Evolutionary conservation across 768 basidiomycete genomes (phyloP).

Genomic region (Lenzites betulinus): DNA sequence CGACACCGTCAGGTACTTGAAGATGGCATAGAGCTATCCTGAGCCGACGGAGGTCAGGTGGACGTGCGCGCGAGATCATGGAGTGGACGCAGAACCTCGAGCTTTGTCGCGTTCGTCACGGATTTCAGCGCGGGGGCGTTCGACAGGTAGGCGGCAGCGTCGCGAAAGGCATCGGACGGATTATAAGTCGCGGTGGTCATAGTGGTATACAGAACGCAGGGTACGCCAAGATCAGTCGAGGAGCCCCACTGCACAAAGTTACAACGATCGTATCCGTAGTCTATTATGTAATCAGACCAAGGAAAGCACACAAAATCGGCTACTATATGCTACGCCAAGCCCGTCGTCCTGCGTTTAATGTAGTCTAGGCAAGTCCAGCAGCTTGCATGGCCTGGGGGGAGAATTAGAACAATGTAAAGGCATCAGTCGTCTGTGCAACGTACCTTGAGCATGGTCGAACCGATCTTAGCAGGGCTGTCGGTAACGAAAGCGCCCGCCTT

Average conservation of each 20-base stretch:
- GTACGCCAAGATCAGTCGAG: not conserved
- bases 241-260: conserved; percentile 5
- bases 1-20: conserved; percentile 72
- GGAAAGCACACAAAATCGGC: not conserved
- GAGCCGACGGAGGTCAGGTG: conserved; percentile 9
- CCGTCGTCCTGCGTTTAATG: conserved; percentile 11
- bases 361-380: conserved; percentile 62
- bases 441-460: conserved; percentile 85
- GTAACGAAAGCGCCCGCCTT: conserved; percentile 93
- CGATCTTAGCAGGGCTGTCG: conserved; percentile 95
- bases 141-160: conserved; percentile 68
- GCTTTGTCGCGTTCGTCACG: conserved; percentile 63
- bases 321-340: not conserved
- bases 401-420: conserved; percentile 5
- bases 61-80: conserved; percentile 16
- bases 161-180: conserved; percentile 48
- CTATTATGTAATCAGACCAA: conserved; percentile 40
- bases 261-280: conserved; percentile 25
- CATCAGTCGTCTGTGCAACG: conserved; percentile 15
- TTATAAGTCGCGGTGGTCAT: conserved; percentile 27
- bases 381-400: conserved; percentile 70
- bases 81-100: conserved; percentile 59
- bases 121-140: conserved; percentile 52
- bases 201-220: conserved; percentile 20
- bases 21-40: conserved; percentile 78